Evolutionary conservation across 352 stramenopile genomes (phyloP).

Genomic region (Globisporangium cederbergense): DNA sequence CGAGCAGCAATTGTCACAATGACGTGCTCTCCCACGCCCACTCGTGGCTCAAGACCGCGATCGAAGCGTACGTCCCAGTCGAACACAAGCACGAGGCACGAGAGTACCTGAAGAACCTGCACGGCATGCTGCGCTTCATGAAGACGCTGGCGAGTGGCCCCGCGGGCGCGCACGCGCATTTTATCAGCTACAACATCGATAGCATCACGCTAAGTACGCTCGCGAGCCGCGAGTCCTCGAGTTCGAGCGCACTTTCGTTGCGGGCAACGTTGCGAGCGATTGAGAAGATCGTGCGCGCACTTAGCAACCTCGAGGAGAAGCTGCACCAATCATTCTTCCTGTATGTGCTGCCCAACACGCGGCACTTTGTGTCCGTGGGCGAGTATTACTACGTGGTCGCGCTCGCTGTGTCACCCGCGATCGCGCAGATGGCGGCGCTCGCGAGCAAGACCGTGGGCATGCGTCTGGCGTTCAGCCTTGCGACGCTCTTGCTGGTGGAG

Average conservation of each 20-base stretch:
- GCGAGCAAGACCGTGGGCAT: constrained; percentile 52
- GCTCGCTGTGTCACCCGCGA: constrained; percentile 62
- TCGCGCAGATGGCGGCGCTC: constrained; percentile 56
- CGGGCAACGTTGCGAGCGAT: constrained; percentile 46
- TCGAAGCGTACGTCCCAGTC: constrained; percentile 6
- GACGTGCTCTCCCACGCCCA: constrained; percentile 16
- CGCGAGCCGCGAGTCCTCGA: constrained; percentile 19
- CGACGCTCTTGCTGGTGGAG: constrained; percentile 38
- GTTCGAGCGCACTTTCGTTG: constrained; percentile 23
- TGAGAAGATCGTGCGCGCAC: constrained; percentile 64
- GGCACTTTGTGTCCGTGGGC: constrained; percentile 81
- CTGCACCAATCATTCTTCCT: constrained; percentile 88
- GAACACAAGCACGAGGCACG: constrained; percentile 20
- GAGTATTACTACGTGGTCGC: constrained; percentile 84
- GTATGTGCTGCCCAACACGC: constrained; percentile 72
- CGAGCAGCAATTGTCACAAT: constrained; percentile 1
- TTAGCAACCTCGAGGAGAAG: constrained; percentile 89
- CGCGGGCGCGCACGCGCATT: constrained; percentile 65
- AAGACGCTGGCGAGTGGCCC: constrained; percentile 57
- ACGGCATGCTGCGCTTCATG: constrained; percentile 83
- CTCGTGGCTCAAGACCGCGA: neutral
- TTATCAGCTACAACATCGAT: constrained; percentile 87
- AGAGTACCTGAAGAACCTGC: constrained; percentile 54
- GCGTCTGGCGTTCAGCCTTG: constrained; percentile 52
- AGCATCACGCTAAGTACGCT: constrained; percentile 59